Percentiles rank a stretch among this genome's conserved stretches.
phyloP scores from a whole-genome alignment of 495 filamentous ascomycete genomes.

The Daldinia grandis region DNA sequence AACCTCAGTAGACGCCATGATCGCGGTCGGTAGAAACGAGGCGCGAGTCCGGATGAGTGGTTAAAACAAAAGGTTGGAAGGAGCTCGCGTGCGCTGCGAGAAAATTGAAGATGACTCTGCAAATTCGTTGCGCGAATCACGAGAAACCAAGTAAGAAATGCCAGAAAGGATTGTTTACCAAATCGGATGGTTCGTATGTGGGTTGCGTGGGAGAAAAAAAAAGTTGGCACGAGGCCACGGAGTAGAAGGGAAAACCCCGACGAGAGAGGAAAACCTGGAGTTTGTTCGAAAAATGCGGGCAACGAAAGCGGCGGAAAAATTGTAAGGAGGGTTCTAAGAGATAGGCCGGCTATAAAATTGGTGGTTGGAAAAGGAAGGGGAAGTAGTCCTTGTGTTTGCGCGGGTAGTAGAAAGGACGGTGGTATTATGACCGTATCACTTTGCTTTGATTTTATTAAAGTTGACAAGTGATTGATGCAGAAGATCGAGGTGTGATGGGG shows the following conservation, averaged over 20 bases:
- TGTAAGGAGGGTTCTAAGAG: conserved; percentile 16
- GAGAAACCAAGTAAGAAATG: conserved; percentile 13
- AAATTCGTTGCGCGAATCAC: conserved; percentile 14
- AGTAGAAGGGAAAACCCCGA: conserved; percentile 22
- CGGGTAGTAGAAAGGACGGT: conserved; percentile 14
- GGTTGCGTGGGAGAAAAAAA: background rate
- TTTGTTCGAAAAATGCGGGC: conserved; percentile 29
- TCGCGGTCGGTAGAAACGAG: conserved; percentile 29
- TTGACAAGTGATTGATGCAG: conserved; percentile 35
- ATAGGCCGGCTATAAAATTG: conserved; percentile 32
- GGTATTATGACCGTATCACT: conserved; percentile 11
- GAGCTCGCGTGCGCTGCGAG: conserved; percentile 14
- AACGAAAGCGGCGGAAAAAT: conserved; percentile 13
- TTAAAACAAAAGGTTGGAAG: conserved; percentile 8
- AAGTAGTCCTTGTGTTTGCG: conserved; percentile 1
- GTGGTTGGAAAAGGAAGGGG: conserved; percentile 7
- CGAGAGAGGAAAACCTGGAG: conserved; percentile 34
- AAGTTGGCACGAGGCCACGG: conserved; percentile 9
- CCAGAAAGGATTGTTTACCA: background rate
- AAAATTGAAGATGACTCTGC: conserved; percentile 3
- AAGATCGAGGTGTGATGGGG: conserved; percentile 27
- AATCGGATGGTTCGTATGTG: conserved; percentile 16
- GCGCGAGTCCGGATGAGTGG: conserved; percentile 17
- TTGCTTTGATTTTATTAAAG: conserved; percentile 18
- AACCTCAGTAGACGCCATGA: conserved; percentile 72